Evolutionary conservation across 441 rosid species (phyloP), one percentile per base, ranked within the genome.

Genomic region (Adansonia grandidieri): DNA sequence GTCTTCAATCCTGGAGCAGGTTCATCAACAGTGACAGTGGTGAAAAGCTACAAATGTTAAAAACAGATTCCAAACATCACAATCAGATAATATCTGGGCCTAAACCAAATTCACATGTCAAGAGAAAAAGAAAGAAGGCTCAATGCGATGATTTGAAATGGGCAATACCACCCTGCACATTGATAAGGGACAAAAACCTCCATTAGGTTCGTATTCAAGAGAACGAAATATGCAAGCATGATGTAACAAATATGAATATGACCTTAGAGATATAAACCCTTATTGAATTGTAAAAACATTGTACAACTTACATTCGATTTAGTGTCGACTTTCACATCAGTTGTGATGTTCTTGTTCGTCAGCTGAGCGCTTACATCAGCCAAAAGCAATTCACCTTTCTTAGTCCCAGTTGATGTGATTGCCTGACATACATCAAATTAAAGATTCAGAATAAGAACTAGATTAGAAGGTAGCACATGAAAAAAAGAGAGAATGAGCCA

Each of bases 1-100:
- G 95, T 64, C 93, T 97, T 97, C 51, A 97, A 79, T 61, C 98
- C 98, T 51, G 97, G 98, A 40, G 98, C 89, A 81, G 91, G 91
- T 82, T 97, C 98, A 73, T 97, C 93, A 17, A 88, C 14, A 3
- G 98, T 94, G 73, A 97, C 66, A 82, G 98, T 94, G 20, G 99
- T 89, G 37, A 91, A 77, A 77, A 97, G 85, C 99, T 96, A 69
- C 83, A 85, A 13, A 70, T 37, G 20, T 2, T 22, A 64, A 42
- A 17, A n/a, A 15, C 74, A 42, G 45, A 19, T 65, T 60, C 37
- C 2, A 60, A 42, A 6, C 5, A 42, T 67, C 75, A 60, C 58
- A 3, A 76, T 65, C 40, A 42, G 63, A 53, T 51, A 37, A 1
- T 8, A 32, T 72, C 0, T 11, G 11, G 37, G n/a, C 1, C 5